phyloP scores from a whole-genome alignment of 1,284 basidiomycete genomes.

The Golubevia pallescens region DNA sequence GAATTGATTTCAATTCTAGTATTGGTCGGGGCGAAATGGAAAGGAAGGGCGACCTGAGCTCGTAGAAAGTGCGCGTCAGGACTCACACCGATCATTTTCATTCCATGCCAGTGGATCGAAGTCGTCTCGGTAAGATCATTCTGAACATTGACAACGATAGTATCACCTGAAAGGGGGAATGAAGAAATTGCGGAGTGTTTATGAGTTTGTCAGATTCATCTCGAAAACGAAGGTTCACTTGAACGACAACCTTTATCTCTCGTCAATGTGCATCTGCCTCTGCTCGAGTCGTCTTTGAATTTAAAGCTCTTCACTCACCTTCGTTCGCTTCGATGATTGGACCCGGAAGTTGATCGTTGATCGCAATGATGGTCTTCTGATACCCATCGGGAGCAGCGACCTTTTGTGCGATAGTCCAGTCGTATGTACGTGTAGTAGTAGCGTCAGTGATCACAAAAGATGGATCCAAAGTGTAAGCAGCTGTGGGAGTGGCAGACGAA shows the following conservation, averaged over 20 bases:
- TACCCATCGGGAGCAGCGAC: constrained; percentile 41
- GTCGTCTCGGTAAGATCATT: constrained; percentile 37
- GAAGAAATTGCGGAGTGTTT: no score
- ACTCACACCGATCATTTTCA: constrained; percentile 46
- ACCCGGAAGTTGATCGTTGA: constrained; percentile 51
- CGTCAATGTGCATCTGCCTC: no score
- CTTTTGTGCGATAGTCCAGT: constrained; percentile 31
- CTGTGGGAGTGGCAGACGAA: no score
- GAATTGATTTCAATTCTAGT: no score
- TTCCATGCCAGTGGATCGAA: constrained; percentile 59
- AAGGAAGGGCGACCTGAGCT: no score
- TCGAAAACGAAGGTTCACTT: no score
- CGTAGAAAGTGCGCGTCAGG: no score
- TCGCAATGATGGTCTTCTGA: constrained; percentile 34
- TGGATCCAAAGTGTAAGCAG: constrained; percentile 21
- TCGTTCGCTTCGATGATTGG: constrained; percentile 46
- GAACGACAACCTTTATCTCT: no score
- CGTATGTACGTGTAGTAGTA: constrained; percentile 32
- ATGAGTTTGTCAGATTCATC: no score
- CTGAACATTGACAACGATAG: constrained; percentile 36
- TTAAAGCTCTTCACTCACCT: constrained; percentile 18
- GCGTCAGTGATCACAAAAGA: constrained; percentile 30
- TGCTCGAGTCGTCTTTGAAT: no score
- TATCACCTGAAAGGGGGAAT: constrained; percentile 26
- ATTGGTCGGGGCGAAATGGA: no score